phyloP scores from a whole-genome alignment of 2,329 filamentous ascomycete species.

The Aspergillus sp. region DNA sequence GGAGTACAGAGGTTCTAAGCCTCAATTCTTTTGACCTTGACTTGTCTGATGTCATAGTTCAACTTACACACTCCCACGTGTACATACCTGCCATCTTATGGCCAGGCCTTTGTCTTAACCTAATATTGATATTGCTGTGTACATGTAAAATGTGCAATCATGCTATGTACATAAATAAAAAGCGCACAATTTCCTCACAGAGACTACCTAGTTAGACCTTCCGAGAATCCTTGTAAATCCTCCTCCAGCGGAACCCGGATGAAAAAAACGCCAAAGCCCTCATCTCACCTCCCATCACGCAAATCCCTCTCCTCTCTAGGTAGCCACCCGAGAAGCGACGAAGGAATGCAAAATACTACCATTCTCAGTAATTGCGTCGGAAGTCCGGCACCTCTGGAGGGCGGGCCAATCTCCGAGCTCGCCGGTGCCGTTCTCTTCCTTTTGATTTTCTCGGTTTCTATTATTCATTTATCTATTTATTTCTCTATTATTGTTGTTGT shows the following conservation, averaged over 20 bases:
- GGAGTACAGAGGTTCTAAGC: too few relatives aligned
- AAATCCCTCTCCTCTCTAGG: too few relatives aligned
- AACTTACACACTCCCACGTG: not conserved
- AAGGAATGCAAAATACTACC: not conserved
- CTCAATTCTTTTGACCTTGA: too few relatives aligned
- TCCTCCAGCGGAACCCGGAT: not conserved
- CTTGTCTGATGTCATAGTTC: not conserved
- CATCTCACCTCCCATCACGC: too few relatives aligned
- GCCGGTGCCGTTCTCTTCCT: not conserved
- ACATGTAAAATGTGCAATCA: too few relatives aligned
- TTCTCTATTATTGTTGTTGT: not conserved
- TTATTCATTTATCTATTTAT: too few relatives aligned
- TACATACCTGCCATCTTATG: not conserved
- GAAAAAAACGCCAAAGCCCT: not conserved
- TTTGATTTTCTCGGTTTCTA: too few relatives aligned
- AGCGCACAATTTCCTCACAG: too few relatives aligned
- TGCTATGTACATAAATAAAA: too few relatives aligned
- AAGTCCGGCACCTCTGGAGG: conserved; percentile 2
- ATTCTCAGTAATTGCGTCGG: conserved; percentile 5
- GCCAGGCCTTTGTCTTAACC: too few relatives aligned
- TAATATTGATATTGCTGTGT: too few relatives aligned
- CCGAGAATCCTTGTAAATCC: not conserved
- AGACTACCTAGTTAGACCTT: too few relatives aligned
- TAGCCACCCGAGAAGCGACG: not conserved
- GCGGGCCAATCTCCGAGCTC: conserved; percentile 2